Evolutionary conservation across 2,329 filamentous ascomycete genomes (phyloP), one percentile per base, ranked within the genome.

Genomic region (Thielaviopsis ethacetica): DNA sequence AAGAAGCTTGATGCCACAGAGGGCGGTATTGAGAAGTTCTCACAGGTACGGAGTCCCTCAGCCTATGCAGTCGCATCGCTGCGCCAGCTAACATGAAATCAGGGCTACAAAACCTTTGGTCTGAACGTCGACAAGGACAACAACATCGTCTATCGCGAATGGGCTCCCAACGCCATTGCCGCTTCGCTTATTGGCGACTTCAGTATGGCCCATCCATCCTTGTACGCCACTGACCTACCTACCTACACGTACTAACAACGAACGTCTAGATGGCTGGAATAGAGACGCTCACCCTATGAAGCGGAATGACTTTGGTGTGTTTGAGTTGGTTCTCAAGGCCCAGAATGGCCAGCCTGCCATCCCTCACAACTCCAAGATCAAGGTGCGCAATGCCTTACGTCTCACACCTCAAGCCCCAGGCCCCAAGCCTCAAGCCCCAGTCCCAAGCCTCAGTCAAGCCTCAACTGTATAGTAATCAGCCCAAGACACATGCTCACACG

Each of bases 141-240:
- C 70, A 90, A 91, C 70, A 89, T 98, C 64, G 76, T 79, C 60
- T 98, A 98, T 72, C 81, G 89, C 65, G 93, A 98, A 78, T 98
- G 93, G 93, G 93, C 93, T 0, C 91, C 93, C 26, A 94, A 90
- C 75, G 91, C 90, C 58, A 76, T 82, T 49, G 78, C 86, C 67
- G 93, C 93, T 55, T 90, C 84, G 69, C 79, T 98, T 57, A 85
- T 95, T 65, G 93, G 93, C 62, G 93, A 97, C 65, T 98, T 97
- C 77, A 98, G 86, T 91, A 75, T 65, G 83, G 69, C 3, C 38
- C n/a, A 59, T 47, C 15, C 38, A 22, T 21, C 47, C 19, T 44
- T 15, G 38, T n/a, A 44, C 13, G 13, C 38, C 15, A n/a, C n/a
- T 44, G 38, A n/a, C 2, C 12, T n/a, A n/a, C n/a, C n/a, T 7